Conservation (phyloP, 805 yeast species). For the Teunomyces pallodes region DNA sequence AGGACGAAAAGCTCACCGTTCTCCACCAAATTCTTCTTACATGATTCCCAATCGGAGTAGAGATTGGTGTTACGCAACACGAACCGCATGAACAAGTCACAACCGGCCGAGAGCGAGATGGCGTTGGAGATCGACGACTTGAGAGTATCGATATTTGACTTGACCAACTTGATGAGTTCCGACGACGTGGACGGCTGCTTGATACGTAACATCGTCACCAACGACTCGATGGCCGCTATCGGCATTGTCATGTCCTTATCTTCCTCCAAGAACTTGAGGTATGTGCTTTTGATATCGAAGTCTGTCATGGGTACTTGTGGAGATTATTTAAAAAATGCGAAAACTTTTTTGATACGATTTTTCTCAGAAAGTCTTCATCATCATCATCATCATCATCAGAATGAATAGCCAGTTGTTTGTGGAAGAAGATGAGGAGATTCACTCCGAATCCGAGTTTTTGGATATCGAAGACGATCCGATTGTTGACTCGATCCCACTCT, state of each 20-base stretch:
- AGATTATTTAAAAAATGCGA: neutral
- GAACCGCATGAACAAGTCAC: constrained; percentile 93
- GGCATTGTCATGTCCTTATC: constrained; percentile 99
- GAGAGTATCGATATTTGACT: constrained; percentile 69
- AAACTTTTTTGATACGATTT: neutral
- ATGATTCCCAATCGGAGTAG: constrained; percentile 92
- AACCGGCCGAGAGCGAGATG: constrained; percentile 92
- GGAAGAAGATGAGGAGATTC: constrained; percentile 22
- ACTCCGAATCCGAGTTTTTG: constrained; percentile 10
- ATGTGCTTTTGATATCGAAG: constrained; percentile 81
- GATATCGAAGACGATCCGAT: constrained; percentile 34
- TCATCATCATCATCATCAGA: neutral
- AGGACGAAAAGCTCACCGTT: constrained; percentile 90
- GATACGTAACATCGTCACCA: constrained; percentile 76
- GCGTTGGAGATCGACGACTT: constrained; percentile 85
- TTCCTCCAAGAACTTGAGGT: constrained; percentile 75
- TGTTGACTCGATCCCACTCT: constrained; percentile 37
- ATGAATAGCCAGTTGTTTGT: constrained; percentile 16
- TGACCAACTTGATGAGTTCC: constrained; percentile 79
- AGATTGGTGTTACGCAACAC: constrained; percentile 85
- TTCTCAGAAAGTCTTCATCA: neutral
- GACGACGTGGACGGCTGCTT: constrained; percentile 93
- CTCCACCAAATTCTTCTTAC: constrained; percentile 81
- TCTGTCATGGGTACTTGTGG: constrained; percentile 7
- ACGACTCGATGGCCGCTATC: constrained; percentile 94